phyloP scores from a whole-genome alignment of 768 basidiomycete genomes.

The Panellus pusillus region DNA sequence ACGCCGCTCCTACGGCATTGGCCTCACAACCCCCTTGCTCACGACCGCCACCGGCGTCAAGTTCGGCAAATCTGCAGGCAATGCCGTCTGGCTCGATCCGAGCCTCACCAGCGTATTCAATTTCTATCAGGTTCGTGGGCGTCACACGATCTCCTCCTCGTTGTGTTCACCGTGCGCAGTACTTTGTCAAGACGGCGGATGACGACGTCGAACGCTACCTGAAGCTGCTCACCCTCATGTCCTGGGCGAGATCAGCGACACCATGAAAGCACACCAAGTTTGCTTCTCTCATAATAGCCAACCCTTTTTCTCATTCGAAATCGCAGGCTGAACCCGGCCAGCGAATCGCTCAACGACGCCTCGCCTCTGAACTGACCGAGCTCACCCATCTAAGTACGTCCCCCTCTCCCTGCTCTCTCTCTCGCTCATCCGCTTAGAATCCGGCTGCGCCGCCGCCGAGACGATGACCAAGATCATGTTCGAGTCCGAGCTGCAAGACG shows the following conservation, averaged over 20 bases:
- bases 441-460: constrained; percentile 40
- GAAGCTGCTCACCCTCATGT: constrained; percentile 78
- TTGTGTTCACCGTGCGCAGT: constrained; percentile 47
- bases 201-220: constrained; percentile 79
- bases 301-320: constrained; percentile 5
- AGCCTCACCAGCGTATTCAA: constrained; percentile 82
- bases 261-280: constrained; percentile 64
- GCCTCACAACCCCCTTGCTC: constrained; percentile 91
- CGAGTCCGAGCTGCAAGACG: constrained; percentile 40
- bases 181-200: constrained; percentile 83
- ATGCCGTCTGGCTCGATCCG: constrained; percentile 89
- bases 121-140: constrained; percentile 80
- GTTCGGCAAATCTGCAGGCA: constrained; percentile 96
- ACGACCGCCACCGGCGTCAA: constrained; percentile 90
- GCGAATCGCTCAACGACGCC: constrained; percentile 45
- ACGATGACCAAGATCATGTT: constrained; percentile 47
- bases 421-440: constrained; percentile 28
- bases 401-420: not conserved
- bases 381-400: constrained; percentile 45
- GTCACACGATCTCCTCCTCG: not conserved
- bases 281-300: constrained; percentile 1
- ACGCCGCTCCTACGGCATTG: constrained; percentile 48
- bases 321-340: constrained; percentile 41
- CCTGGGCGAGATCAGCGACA: constrained; percentile 53
- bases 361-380: constrained; percentile 56